Conservation (phyloP, 768 basidiomycete genomes). For the Boletus pseudopeckii region DNA sequence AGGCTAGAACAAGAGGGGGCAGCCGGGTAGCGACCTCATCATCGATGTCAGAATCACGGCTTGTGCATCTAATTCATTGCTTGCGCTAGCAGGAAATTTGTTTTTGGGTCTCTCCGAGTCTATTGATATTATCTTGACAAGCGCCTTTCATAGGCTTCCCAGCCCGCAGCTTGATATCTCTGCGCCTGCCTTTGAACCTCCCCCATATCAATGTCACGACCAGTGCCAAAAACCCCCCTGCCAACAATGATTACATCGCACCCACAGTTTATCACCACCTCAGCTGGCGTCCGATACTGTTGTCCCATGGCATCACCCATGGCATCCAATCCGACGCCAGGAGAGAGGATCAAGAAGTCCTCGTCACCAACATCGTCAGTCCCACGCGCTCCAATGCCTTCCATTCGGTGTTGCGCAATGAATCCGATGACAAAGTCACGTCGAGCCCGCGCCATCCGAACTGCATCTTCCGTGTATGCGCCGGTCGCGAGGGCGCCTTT, state of each 20-base stretch:
- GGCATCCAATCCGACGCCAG: conserved; percentile 82
- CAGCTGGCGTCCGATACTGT: conserved; percentile 86
- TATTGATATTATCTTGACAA: conserved; percentile 13
- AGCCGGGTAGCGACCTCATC: background rate
- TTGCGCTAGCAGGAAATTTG: background rate
- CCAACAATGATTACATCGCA: conserved; percentile 98
- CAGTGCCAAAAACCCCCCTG: conserved; percentile 82
- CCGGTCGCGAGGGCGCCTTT: conserved; percentile 82
- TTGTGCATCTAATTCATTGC: background rate
- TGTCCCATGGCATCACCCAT: conserved; percentile 89
- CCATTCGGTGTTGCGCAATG: conserved; percentile 86
- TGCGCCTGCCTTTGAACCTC: conserved; percentile 65
- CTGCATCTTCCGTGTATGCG: conserved; percentile 76
- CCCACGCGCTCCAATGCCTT: conserved; percentile 46
- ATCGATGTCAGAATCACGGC: background rate
- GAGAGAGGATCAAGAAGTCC: conserved; percentile 89
- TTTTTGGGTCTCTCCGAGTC: background rate
- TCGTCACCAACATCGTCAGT: conserved; percentile 42
- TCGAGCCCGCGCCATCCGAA: conserved; percentile 81
- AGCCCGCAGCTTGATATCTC: conserved; percentile 80
- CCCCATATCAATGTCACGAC: conserved; percentile 36
- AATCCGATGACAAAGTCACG: conserved; percentile 94
- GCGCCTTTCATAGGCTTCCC: conserved; percentile 83
- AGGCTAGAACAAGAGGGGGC: conserved; percentile 9
- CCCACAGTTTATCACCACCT: conserved; percentile 77